These are phyloP conservation scores for Penicillium fuscoglaucum DNA, from an alignment of 2,329 filamentous ascomycete species.

Conservation along the genomic window DNA sequence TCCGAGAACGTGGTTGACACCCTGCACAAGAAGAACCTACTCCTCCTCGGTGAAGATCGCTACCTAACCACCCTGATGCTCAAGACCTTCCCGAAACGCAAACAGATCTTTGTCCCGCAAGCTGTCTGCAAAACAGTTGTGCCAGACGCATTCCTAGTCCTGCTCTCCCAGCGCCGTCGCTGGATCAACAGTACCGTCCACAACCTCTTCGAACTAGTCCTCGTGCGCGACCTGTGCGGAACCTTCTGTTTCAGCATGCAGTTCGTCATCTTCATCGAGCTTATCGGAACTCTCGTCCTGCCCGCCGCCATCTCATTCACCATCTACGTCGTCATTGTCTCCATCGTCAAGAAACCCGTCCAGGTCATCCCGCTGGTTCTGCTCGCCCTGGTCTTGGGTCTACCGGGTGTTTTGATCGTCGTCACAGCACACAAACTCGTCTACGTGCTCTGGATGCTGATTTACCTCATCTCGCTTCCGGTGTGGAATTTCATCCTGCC, in stretches of 20 bases:
- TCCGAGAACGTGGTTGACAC: constrained; percentile 99
- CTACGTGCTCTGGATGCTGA: constrained; percentile 95
- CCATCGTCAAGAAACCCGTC: constrained; percentile 72
- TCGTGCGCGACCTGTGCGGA: constrained; percentile 93
- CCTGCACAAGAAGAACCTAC: constrained; percentile 93
- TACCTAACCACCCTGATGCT: constrained; percentile 97
- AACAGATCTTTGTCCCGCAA: constrained; percentile 97
- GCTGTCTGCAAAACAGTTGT: constrained; percentile 99
- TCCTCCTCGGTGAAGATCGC: constrained; percentile 89
- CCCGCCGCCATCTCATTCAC: constrained; percentile 97
- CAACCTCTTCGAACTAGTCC: constrained; percentile 95
- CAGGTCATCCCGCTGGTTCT: constrained; percentile 90
- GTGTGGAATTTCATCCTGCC: constrained; percentile 98
- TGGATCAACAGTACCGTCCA: constrained; percentile 99
- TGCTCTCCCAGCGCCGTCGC: constrained; percentile 89
- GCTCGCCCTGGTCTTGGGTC: constrained; percentile 84
- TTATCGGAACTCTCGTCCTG: constrained; percentile 89
- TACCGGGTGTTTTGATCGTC: constrained; percentile 87
- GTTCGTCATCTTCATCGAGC: constrained; percentile 93
- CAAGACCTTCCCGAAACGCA: constrained; percentile 97
- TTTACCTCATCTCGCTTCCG: constrained; percentile 89
- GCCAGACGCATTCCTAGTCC: constrained; percentile 85
- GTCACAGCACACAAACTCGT: constrained; percentile 89
- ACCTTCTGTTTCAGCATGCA: constrained; percentile 99
- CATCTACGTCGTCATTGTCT: constrained; percentile 88